Evolutionary conservation across 306 rosid species (phyloP), one percentile per base, ranked within the genome.

Genomic region (Citrullus amarus): DNA sequence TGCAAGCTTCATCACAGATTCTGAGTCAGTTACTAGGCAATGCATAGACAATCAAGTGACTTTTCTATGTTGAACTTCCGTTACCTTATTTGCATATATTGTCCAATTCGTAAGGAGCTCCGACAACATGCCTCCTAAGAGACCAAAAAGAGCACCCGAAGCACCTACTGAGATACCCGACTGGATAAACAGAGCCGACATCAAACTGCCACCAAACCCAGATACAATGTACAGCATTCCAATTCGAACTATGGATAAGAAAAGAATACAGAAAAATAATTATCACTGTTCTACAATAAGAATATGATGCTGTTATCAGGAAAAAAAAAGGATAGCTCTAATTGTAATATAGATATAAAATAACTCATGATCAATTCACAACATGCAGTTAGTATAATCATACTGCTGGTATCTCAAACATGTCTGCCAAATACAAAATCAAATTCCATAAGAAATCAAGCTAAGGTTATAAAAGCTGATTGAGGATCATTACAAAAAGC

Each of bases 41-140:
- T 58, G 44, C 39, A 57, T 7, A 58, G 60, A 77, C 25, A 7
- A 38, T 44, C 30, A 15, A 76, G 39, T 57, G 44, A 43, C 5
- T 15, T 38, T 41, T 58, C 28, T 22, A 77, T 58, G 17, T 44
- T 5, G 11, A 59, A 46, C 69, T 78, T 78, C 41, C 5, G 43
- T 78, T 78, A 79, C 81, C 77, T 79, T 79, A 44, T 79, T 66
- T 66, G 67, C 55, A 68, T 79, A 79, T 68, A 79, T 51, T 9
- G 81, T 66, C 81, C 81, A 79, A 69, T 79, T 79, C 2, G 63
- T 79, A 46, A 79, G 61, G 17, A 79, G 77, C 55, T 79, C 81
- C 0, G 81, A 79, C 74, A 79, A 58, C 81, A 79, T 79, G 10
- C 81, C 77, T 53, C 81, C 81, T 56, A 79, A 41, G 32, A 79